These are phyloP conservation scores for Licmophora abbreviata DNA, from an alignment of 108 stramenopile genomes.

Conservation along the genomic window DNA sequence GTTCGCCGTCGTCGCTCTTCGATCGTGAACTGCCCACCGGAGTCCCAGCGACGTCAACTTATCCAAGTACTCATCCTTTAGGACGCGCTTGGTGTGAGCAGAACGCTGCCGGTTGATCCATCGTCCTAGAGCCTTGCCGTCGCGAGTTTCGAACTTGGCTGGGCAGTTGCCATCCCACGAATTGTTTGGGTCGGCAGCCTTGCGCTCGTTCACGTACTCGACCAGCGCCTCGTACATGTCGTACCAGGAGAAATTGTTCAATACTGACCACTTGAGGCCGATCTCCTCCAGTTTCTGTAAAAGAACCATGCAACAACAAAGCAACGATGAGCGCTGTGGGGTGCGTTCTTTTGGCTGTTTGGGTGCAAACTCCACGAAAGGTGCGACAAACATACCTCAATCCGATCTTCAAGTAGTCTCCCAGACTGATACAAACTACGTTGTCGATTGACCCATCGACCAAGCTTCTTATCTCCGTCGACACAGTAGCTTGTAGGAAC, in stretches of 20 bases:
- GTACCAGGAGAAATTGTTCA: conserved; percentile 76
- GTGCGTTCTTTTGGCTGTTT: background rate
- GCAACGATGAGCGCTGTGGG: conserved; percentile 1
- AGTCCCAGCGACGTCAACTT: conserved; percentile 61
- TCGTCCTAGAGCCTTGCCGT: conserved; percentile 60
- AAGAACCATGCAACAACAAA: background rate
- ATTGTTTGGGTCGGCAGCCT: conserved; percentile 25
- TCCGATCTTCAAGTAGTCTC: conserved; percentile 70
- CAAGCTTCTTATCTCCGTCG: conserved; percentile 58
- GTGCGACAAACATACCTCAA: conserved; percentile 9
- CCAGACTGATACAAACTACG: conserved; percentile 79
- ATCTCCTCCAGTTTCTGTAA: conserved; percentile 54
- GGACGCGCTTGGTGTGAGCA: conserved; percentile 62
- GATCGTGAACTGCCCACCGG: conserved; percentile 68
- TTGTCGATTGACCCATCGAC: conserved; percentile 85
- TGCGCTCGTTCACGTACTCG: conserved; percentile 45
- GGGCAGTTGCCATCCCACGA: conserved; percentile 84
- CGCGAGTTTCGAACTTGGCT: conserved; percentile 59
- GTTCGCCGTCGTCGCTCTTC: conserved; percentile 13
- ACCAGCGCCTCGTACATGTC: conserved; percentile 71
- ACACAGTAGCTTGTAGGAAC: conserved; percentile 82
- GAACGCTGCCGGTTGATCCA: conserved; percentile 86
- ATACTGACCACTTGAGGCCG: conserved; percentile 82
- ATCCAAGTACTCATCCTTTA: conserved; percentile 71
- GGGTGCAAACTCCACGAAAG: background rate